Base-by-base conservation (phyloP, 768 basidiomycete genomes). In the Podaxis sp. region DNA sequence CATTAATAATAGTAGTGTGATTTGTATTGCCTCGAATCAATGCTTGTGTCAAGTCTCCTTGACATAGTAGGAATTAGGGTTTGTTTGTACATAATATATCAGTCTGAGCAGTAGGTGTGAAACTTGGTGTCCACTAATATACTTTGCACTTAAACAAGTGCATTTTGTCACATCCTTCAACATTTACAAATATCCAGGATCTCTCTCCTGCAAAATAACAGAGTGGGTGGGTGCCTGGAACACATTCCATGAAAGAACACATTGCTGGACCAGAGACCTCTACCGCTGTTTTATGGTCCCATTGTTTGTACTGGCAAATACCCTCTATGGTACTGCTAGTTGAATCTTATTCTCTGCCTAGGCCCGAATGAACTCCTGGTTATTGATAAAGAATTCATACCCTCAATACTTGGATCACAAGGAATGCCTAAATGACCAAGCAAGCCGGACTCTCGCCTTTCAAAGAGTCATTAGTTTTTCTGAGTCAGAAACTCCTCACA, bases 371-470 rank as follows among this genome's bases (percentile, higher is more conserved):
- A 84, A 52, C 62, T 85, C 4, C 82, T 80, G 0, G 74, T 85
- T 36, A 67, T 75, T 42, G 75, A 80, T 28, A 71, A 69, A 4
- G 72, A 77, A 5, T 73, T 74, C 28, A 75, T 83, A 32, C 68
- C 68, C 0, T 72, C 76, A 13, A 66, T 83, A 52, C 71, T 83
- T 67, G 83, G 83, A 2, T 61, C 68, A 18, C 69, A 72, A 38
- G 83, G 82, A n/a, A 74, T 83, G 40, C 76, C 81, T 0, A 85
- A 84, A 69, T 82, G 82, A 44, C 77, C 79, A 28, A 76, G 83
- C 83, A 63, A 59, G 76, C 69, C 48, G 35, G 66, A 28, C 3
- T 0, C 7, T 16, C 16, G 14, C 16, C 13, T 25, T 51, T n/a
- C 16, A 32, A 32, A 32, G 32, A 14, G 6, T 16, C 3, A 4